Evolutionary conservation across 1,284 basidiomycete genomes (phyloP).

Genomic region (Anthracocystis panici-leucophaei): DNA sequence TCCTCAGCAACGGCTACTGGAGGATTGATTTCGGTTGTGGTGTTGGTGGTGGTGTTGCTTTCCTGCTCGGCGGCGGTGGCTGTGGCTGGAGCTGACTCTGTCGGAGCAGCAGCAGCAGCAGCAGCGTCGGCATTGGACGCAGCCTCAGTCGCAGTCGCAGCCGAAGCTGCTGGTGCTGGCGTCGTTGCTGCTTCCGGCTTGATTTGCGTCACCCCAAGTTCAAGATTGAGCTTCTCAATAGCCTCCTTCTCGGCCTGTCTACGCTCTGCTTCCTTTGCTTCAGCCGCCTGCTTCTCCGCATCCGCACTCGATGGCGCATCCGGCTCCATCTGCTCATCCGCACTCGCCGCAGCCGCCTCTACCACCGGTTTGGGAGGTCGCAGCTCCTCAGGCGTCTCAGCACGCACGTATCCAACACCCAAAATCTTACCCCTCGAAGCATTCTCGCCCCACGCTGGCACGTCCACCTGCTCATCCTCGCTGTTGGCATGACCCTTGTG

Average conservation of each 20-base stretch:
- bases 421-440: constrained; percentile 55
- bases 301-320: background rate
- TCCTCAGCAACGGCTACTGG: constrained; percentile 9
- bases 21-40: background rate
- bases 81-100: background rate
- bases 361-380: constrained; percentile 21
- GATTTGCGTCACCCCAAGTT: constrained; percentile 26
- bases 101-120: background rate
- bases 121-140: background rate
- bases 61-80: background rate
- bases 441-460: constrained; percentile 34
- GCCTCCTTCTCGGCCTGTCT: constrained; percentile 38
- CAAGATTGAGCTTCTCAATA: constrained; percentile 38
- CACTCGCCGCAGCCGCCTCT: background rate
- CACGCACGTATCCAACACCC: constrained; percentile 57
- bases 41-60: background rate
- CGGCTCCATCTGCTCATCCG: constrained; percentile 17
- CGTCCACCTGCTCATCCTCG: constrained; percentile 18
- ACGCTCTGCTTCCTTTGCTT: constrained; percentile 20
- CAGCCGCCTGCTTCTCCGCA: background rate
- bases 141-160: background rate
- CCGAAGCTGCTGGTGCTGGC: constrained; percentile 9
- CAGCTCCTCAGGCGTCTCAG: constrained; percentile 52
- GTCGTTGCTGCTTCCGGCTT: background rate
- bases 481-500: background rate